Conservation (phyloP, 164 flowering plant species). For the Kalanchoe fedtschenkoi region DNA sequence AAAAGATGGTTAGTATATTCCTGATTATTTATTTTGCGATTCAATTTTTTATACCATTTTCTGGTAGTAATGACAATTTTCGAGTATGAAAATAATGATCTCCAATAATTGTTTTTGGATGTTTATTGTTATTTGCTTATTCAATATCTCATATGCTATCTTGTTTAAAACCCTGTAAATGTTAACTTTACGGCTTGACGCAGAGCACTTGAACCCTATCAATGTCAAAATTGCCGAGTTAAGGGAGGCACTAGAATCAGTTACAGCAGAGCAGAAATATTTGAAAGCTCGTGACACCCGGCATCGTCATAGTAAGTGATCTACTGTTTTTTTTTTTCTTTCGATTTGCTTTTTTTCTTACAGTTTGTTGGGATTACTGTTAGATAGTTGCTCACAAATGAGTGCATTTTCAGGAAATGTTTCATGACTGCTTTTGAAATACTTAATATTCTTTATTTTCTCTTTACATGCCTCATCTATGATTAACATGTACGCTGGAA, state of each 20-base stretch:
- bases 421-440: neutral
- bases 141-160: neutral
- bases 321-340: no score
- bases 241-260: slow-evolving; percentile 12
- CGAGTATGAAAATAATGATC: neutral
- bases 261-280: slow-evolving; percentile 11
- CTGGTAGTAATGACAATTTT: neutral
- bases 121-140: neutral
- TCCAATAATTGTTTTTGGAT: neutral
- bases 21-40: neutral
- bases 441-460: neutral
- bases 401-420: neutral
- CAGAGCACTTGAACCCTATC: slow-evolving; percentile 15
- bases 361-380: neutral
- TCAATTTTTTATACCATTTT: neutral
- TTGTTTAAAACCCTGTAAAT: neutral
- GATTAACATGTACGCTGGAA: neutral
- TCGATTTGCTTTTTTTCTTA: no score
- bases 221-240: slow-evolving; percentile 12
- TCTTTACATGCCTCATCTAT: neutral
- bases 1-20: slow-evolving; percentile 13
- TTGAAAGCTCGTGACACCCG: slow-evolving; percentile 12
- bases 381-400: neutral
- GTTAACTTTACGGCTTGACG: neutral
- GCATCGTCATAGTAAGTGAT: slow-evolving; percentile 13